Conservation (phyloP, 2,329 filamentous ascomycete species). For the Hypoxylon sp. region DNA sequence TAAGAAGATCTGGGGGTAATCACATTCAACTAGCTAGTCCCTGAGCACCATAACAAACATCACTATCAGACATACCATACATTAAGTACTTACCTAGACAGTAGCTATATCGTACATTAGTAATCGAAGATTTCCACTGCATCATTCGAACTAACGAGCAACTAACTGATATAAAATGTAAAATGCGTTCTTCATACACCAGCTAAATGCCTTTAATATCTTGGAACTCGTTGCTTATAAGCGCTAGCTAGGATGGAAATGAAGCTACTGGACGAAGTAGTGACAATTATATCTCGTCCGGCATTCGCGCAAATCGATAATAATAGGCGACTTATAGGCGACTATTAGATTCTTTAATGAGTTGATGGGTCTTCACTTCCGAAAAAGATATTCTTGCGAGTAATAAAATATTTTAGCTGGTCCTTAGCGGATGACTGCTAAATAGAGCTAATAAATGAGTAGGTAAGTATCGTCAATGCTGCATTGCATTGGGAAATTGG, state of each 20-base stretch:
- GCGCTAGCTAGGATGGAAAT: constrained; percentile 13
- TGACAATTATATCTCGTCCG: constrained; percentile 1
- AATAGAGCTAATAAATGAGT: constrained; percentile 8
- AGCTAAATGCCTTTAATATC: constrained; percentile 20
- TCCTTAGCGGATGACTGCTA: constrained; percentile 22
- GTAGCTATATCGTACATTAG: constrained; percentile 22
- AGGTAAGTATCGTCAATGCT: constrained; percentile 1
- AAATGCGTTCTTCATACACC: constrained; percentile 1
- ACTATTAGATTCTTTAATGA: constrained; percentile 11
- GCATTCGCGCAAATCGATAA: constrained; percentile 5
- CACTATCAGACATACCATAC: constrained; percentile 2
- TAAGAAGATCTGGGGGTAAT: constrained; percentile 2
- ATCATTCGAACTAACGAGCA: constrained; percentile 7
- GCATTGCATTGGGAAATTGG: constrained; percentile 21
- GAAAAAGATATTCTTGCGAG: constrained; percentile 20
- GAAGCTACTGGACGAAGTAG: constrained; percentile 1
- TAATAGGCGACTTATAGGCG: background rate
- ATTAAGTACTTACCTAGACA: constrained; percentile 8
- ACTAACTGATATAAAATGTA: background rate
- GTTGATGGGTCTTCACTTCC: constrained; percentile 16
- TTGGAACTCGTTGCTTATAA: constrained; percentile 10
- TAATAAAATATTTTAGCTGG: constrained; percentile 10
- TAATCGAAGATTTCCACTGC: constrained; percentile 23
- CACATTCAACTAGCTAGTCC: background rate
- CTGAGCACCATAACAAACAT: constrained; percentile 2